Base-by-base conservation (phyloP, 202 grass and related monocot species). In the Musa balbisiana region DNA sequence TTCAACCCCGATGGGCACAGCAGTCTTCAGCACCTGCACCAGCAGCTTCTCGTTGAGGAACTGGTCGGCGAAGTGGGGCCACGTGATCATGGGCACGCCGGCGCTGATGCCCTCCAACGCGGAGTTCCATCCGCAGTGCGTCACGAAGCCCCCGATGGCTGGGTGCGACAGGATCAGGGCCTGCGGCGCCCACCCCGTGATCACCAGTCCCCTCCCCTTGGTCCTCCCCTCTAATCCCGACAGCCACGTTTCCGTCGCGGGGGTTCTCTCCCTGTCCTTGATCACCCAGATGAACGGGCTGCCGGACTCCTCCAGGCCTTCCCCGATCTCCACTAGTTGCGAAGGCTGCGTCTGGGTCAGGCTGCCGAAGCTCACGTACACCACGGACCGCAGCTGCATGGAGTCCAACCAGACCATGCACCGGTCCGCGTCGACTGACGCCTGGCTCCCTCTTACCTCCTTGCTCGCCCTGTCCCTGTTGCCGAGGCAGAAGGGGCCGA, bases 291-390 rank as follows among this genome's bases (percentile, higher is more conserved):
- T 65, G 63, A 65, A 65, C 10, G 63, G 63, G 11, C 23, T 11
- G 10, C 63, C 63, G 20, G 63, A 65, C 63, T 9, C 22, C 24
- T 65, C 63, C 23, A 65, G 63, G 23, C 63, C 63, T 22, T 25
- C 10, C 9, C 63, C 63, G 63, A 65, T 64, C 67, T 23, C 62
- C 62, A 69, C 53, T 17, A 67, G 3, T 43, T 73, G 27, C 54
- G 63, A 3, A 10, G 63, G 63, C 63, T 9, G 3, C 11, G 23
- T 13, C 21, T 25, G 63, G 10, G 43, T 59, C 67, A 87, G 73
- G 81, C 87, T 92, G 21, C 90, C 90, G 66, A 89, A 92, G 69
- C 73, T 83, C 65, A 89, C 83, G 80, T 92, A 92, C 11, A 89
- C 27, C 13, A 92, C 90, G 20, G 84, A 87, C 14, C 1, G 1